These are phyloP conservation scores for Phoma sp. DNA, from an alignment of 2,329 filamentous ascomycete species.

Conservation along the genomic window DNA sequence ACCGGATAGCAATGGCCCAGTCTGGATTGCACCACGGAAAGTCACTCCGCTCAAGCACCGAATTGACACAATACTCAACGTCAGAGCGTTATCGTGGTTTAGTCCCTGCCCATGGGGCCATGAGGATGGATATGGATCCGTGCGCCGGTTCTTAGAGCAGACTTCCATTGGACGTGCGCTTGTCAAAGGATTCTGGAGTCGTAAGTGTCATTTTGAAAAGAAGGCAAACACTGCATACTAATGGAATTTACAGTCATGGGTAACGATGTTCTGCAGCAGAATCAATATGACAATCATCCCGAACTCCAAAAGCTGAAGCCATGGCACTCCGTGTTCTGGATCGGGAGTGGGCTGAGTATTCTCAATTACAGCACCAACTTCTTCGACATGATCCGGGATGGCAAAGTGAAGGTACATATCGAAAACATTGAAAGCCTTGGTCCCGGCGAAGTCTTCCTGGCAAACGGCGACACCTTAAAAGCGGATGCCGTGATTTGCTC, in stretches of 20 bases:
- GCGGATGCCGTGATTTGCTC: slow-evolving; percentile 11
- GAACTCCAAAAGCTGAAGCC: slow-evolving; percentile 53
- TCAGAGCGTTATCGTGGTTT: slow-evolving; percentile 10
- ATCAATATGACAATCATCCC: slow-evolving; percentile 54
- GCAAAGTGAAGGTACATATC: slow-evolving; percentile 58
- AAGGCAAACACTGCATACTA: not conserved
- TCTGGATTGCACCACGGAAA: slow-evolving; percentile 66
- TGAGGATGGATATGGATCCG: slow-evolving; percentile 4
- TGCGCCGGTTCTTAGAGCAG: slow-evolving; percentile 8
- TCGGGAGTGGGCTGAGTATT: slow-evolving; percentile 64
- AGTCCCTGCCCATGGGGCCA: slow-evolving; percentile 36
- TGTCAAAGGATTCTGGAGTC: slow-evolving; percentile 9
- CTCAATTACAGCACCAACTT: slow-evolving; percentile 67
- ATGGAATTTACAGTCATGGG: slow-evolving; percentile 52
- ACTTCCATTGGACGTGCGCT: not conserved
- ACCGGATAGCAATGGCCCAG: slow-evolving; percentile 63
- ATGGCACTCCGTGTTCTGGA: slow-evolving; percentile 58
- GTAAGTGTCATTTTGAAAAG: not conserved
- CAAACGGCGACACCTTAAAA: not conserved
- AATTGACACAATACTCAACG: slow-evolving; percentile 58
- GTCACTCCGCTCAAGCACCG: slow-evolving; percentile 73
- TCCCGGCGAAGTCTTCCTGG: slow-evolving; percentile 2
- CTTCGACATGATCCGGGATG: slow-evolving; percentile 62
- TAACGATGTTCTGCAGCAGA: slow-evolving; percentile 59
- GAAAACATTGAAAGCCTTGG: slow-evolving; percentile 5